These are phyloP conservation scores for Podospora appendiculata DNA, from an alignment of 495 filamentous ascomycete genomes.

Conservation along the genomic window DNA sequence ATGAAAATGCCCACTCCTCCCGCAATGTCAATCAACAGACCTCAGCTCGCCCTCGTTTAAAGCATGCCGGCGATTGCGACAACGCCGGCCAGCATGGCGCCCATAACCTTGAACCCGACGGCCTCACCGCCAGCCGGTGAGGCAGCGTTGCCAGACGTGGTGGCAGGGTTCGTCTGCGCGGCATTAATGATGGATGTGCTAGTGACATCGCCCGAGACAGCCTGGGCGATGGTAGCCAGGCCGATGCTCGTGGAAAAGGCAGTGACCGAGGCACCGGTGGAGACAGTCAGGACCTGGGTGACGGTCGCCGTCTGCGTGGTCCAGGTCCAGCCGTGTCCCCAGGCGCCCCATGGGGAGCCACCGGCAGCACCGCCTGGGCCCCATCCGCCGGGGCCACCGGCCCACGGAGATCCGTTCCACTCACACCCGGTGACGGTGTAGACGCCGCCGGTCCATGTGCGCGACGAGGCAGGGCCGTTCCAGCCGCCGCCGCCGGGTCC, in stretches of 20 bases:
- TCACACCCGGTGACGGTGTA: conserved; percentile 41
- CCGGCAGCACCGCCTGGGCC: conserved; percentile 25
- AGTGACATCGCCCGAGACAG: conserved; percentile 31
- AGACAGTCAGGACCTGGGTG: conserved; percentile 29
- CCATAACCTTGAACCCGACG: conserved; percentile 29
- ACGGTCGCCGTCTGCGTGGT: conserved; percentile 20
- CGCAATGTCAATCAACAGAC: no score
- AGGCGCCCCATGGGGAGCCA: conserved; percentile 34
- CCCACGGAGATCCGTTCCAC: conserved; percentile 39
- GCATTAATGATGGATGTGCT: conserved; percentile 14
- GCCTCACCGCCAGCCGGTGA: not conserved
- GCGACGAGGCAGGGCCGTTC: conserved; percentile 7
- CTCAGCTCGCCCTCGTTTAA: conserved; percentile 1
- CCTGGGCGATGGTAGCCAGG: conserved; percentile 30
- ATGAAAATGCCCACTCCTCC: no score
- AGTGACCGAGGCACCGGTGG: conserved; percentile 26
- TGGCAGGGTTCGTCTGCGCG: conserved; percentile 3
- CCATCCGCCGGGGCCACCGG: conserved; percentile 36
- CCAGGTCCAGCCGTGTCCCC: conserved; percentile 35
- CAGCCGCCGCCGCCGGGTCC: conserved; percentile 4
- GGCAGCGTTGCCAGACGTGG: not conserved
- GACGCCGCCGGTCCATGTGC: conserved; percentile 35
- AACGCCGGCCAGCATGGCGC: conserved; percentile 29
- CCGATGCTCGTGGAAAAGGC: conserved; percentile 29
- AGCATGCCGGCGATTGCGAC: conserved; percentile 33